Evolutionary conservation across 2,329 filamentous ascomycete genomes (phyloP).

Genomic region (Fusarium sp.): DNA sequence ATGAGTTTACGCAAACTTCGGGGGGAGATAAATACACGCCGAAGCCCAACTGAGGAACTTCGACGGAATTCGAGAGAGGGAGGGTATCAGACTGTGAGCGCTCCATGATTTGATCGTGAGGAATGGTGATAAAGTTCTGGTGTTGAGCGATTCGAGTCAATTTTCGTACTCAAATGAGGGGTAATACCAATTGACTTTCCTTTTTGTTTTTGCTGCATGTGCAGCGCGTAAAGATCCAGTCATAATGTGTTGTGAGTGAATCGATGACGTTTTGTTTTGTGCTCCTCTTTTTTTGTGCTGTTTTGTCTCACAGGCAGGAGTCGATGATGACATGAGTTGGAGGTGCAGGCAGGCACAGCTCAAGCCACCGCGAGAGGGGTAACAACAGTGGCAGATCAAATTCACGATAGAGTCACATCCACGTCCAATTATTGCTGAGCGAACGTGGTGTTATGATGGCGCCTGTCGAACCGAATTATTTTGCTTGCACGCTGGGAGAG

Average conservation of each 20-base stretch:
- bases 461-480: conserved; percentile 58
- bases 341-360: neutral
- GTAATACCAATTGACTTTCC: neutral
- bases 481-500: conserved; percentile 70
- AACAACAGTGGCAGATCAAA: neutral
- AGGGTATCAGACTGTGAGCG: conserved; percentile 36
- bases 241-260: neutral
- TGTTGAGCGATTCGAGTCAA: neutral
- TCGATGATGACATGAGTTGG: conserved; percentile 25
- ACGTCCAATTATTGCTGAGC: too few species aligned
- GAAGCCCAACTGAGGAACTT: conserved; percentile 74
- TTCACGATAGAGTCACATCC: neutral
- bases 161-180: conserved; percentile 7
- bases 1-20: conserved; percentile 66
- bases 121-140: neutral
- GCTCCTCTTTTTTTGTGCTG: conserved; percentile 7
- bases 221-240: conserved; percentile 27
- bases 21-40: conserved; percentile 72
- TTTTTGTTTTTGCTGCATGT: neutral
- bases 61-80: conserved; percentile 35
- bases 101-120: neutral
- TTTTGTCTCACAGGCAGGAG: neutral
- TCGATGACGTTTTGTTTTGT: conserved; percentile 29
- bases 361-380: conserved; percentile 6
- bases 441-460: too few species aligned